Conservation (phyloP, 148 eudicot genomes). For the Camellia japonica region DNA sequence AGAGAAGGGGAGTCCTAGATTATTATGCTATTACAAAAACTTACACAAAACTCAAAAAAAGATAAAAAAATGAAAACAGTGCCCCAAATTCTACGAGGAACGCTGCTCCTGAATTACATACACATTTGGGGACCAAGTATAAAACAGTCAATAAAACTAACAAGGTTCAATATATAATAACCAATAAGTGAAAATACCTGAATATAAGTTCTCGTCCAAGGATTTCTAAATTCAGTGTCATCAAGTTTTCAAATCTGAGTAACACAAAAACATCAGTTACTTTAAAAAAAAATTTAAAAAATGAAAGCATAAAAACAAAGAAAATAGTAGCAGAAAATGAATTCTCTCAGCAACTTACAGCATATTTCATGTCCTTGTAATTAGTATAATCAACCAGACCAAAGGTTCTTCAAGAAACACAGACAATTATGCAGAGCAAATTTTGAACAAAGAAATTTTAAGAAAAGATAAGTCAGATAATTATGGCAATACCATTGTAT, state of each 20-base stretch:
- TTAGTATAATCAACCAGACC: conserved; percentile 95
- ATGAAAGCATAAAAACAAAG: background rate
- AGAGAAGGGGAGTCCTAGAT: background rate
- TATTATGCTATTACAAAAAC: background rate
- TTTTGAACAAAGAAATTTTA: background rate
- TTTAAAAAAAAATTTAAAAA: background rate
- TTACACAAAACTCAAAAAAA: background rate
- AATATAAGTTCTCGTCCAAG: conserved; percentile 84
- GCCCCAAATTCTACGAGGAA: background rate
- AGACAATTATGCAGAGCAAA: background rate
- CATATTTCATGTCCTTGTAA: conserved; percentile 96
- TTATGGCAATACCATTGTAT: background rate
- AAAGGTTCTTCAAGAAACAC: conserved; percentile 60
- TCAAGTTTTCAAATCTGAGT: conserved; percentile 86
- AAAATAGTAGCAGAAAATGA: background rate
- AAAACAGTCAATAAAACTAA: background rate
- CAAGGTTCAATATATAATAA: background rate
- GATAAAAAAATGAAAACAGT: background rate
- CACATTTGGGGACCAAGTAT: background rate
- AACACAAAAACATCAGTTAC: conserved; percentile 4
- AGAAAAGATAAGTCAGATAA: background rate
- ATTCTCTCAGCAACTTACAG: conserved; percentile 53
- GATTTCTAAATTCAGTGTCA: conserved; percentile 94
- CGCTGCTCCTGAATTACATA: background rate
- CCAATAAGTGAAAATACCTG: conserved; percentile 46